Evolutionary conservation across 257 asterid species (phyloP), one percentile per base, ranked within the genome.

Genomic region (Asclepias syriaca): DNA sequence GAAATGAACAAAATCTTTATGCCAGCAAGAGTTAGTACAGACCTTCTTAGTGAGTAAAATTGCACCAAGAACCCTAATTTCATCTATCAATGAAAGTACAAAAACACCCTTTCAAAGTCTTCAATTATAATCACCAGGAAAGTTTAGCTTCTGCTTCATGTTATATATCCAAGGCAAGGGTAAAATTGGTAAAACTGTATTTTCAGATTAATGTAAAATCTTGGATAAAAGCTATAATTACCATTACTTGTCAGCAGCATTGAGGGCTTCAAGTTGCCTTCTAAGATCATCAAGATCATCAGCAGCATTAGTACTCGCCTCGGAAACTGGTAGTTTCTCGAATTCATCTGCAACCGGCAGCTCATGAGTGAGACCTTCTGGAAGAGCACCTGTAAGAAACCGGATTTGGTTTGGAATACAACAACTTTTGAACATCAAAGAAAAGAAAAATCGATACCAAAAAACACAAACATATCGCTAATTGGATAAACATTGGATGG

Each of bases 221-320:
- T 58, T 60, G 14, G 40, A 27, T 8, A n/a, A n/a, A 13, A 59
- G 6, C 19, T 12, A 59, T 34, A 21, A 34, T 19, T 66, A 68
- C 4, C 34, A 68, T 15, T 43, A 43, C 11, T 63, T 70, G 46
- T 77, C 74, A 27, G 96, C 74, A 27, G 96, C 81, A 37, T 92
- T 92, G 51, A 95, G 98, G 67, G 96, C 95, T 51, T 92, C 99
- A 50, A 95, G 96, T 69, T 90, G 96, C 73, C 74, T 85, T 78
- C 89, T 88, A 65, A 95, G 89, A 19, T 92, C 96, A 16, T 95
- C 98, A 70, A 95, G 97, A 79, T 92, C 96, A 80, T 90, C 92
- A 0, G 68, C 19, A 8, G 72, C 32, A 73, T 74, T 54, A n/a
- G 73, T 43, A 27, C 72, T 61, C 73, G 77, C 90, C 27, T 79